phyloP scores from a whole-genome alignment of 257 asterid species.

The Anisodus acutangulus region DNA sequence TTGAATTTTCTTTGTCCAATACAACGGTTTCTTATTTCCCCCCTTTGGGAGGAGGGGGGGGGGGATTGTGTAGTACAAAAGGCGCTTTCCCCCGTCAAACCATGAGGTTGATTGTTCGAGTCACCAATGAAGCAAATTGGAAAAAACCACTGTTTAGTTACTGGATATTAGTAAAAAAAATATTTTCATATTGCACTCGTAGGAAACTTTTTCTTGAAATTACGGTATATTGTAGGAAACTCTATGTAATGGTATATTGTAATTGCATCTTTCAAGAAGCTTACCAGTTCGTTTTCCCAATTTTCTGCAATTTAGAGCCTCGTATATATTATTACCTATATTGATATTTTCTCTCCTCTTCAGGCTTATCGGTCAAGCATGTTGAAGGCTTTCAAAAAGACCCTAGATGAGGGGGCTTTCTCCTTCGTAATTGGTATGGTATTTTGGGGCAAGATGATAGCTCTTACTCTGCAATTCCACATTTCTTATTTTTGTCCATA shows the following conservation, averaged over 20 bases:
- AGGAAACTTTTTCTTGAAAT: neutral
- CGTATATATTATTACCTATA: neutral
- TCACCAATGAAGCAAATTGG: no score
- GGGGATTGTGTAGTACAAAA: neutral
- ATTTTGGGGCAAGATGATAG: conserved; percentile 26
- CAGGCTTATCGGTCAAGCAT: conserved; percentile 99
- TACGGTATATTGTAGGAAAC: no score
- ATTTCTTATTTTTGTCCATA: conserved; percentile 27
- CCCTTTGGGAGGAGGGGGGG: neutral
- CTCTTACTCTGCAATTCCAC: conserved; percentile 24
- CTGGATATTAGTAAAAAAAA: neutral
- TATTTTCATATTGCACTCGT: neutral
- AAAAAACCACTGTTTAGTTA: no score
- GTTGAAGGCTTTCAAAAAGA: conserved; percentile 97
- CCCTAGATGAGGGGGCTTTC: conserved; percentile 96
- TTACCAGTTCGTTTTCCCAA: neutral
- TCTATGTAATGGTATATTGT: neutral
- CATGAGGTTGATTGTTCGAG: neutral
- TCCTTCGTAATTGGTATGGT: conserved; percentile 93
- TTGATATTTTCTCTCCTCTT: conserved; percentile 27
- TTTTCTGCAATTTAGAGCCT: conserved; percentile 10
- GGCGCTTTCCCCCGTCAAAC: neutral
- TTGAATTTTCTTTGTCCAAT: neutral
- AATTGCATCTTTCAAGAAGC: neutral
- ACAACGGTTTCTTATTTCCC: neutral